These are phyloP conservation scores for Dysphania ambrosioides DNA, from an alignment of 148 eudicot species.

Conservation along the genomic window DNA sequence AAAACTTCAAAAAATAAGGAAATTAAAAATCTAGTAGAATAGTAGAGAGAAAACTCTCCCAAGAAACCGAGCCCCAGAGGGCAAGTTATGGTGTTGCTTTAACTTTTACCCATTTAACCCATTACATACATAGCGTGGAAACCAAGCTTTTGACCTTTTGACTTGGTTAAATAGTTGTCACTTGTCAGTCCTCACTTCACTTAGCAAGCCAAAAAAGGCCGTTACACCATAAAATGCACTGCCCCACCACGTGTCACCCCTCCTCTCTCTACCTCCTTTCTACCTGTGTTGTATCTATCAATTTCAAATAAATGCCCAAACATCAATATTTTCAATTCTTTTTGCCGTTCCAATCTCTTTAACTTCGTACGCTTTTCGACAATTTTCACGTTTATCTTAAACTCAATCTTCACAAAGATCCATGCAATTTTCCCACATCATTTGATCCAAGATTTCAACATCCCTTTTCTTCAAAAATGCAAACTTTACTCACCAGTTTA, in stretches of 20 bases:
- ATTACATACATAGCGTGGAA: conserved; percentile 1
- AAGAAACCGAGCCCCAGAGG: too few species aligned
- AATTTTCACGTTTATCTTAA: conserved; percentile 15
- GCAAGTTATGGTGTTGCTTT: too few species aligned
- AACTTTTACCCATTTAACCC: too few species aligned
- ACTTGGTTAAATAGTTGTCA: conserved; percentile 19
- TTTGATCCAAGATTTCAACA: conserved; percentile 11
- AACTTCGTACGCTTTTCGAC: conserved; percentile 14
- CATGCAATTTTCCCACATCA: conserved; percentile 5
- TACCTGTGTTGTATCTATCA: background rate
- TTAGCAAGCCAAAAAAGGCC: conserved; percentile 18
- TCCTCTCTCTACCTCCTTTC: background rate
- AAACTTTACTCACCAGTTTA: background rate
- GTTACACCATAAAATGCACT: conserved; percentile 5
- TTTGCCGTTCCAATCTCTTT: conserved; percentile 19
- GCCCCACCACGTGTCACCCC: conserved; percentile 27
- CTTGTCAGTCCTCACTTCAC: background rate
- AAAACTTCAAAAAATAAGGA: too few species aligned
- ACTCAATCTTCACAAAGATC: background rate
- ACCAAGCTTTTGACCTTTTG: background rate
- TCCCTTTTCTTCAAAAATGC: background rate
- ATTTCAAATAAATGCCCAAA: background rate
- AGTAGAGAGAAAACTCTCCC: too few species aligned
- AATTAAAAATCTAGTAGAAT: too few species aligned
- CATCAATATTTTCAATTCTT: background rate